Evolutionary conservation across 129 eudicot species (phyloP).

Genomic region (Tagetes patula): DNA sequence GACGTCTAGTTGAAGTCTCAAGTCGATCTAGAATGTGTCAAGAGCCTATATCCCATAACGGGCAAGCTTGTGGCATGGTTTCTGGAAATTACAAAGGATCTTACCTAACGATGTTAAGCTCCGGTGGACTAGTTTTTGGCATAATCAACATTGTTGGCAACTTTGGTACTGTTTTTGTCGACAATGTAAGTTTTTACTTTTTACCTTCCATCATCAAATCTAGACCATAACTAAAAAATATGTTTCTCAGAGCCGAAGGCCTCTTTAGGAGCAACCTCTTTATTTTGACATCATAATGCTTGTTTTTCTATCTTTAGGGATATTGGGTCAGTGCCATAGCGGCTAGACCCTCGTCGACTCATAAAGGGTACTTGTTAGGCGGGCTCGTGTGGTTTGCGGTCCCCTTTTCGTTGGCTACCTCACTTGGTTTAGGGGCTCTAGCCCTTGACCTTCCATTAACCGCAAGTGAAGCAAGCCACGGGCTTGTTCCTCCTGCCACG

Average conservation of each 20-base stretch:
- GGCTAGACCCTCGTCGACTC: conserved; percentile 97
- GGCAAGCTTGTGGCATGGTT: conserved; percentile 91
- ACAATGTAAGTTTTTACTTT: conserved; percentile 57
- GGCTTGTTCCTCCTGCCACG: conserved; percentile 97
- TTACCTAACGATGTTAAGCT: conserved; percentile 85
- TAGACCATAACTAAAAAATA: not conserved
- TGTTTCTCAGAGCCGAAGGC: too few relatives aligned
- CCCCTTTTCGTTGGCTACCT: conserved; percentile 89
- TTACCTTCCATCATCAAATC: not conserved
- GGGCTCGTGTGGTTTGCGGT: conserved; percentile 98
- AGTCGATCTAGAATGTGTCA: conserved; percentile 70
- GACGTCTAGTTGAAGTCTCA: conserved; percentile 71
- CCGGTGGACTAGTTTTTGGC: conserved; percentile 92
- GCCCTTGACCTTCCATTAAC: conserved; percentile 92
- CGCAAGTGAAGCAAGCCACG: conserved; percentile 83
- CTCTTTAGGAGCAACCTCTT: too few relatives aligned
- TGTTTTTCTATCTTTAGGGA: conserved; percentile 48
- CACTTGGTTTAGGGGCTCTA: conserved; percentile 90
- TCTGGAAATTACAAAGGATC: conserved; percentile 85
- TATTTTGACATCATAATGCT: not conserved
- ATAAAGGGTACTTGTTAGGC: conserved; percentile 92
- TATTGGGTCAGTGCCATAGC: conserved; percentile 99
- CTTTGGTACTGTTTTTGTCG: conserved; percentile 96
- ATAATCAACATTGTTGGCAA: conserved; percentile 96
- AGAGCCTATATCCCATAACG: conserved; percentile 74